phyloP scores from a whole-genome alignment of 2,329 filamentous ascomycete species.

The Aureobasidium sp. region DNA sequence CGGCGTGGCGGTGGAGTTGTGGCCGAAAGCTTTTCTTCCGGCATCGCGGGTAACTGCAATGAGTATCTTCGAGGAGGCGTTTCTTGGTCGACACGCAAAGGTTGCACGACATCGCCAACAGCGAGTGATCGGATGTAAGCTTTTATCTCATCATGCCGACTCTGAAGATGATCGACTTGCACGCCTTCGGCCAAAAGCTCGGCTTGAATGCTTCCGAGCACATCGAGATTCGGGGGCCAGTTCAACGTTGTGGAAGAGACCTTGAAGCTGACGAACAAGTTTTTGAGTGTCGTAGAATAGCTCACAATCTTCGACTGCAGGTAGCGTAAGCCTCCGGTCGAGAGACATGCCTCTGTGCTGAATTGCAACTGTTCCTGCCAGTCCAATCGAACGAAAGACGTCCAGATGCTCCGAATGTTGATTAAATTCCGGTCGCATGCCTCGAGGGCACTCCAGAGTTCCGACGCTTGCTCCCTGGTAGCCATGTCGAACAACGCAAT shows the following conservation, averaged over 20 bases:
- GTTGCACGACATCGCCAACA: not conserved
- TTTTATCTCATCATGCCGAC: not conserved
- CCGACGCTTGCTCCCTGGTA: not conserved
- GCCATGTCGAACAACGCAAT: not conserved
- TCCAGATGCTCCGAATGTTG: not conserved
- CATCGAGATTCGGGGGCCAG: not conserved
- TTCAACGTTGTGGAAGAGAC: not conserved
- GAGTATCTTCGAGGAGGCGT: not conserved
- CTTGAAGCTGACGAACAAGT: not conserved
- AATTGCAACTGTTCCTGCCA: not conserved
- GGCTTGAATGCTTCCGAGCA: not conserved
- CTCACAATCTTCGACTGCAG: not conserved
- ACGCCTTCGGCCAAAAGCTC: constrained; percentile 7
- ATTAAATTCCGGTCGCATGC: not conserved
- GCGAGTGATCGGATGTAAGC: not conserved
- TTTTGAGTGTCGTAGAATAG: not conserved
- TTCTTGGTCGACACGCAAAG: not conserved
- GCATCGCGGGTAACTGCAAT: not conserved
- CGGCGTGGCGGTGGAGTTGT: not conserved
- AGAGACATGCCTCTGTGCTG: not conserved
- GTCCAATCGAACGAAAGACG: not conserved
- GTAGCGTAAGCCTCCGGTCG: not conserved
- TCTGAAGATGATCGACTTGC: not conserved
- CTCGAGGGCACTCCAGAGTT: constrained; percentile 6
- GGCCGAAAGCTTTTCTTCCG: not conserved